A percentile compares a stretch with the other conserved stretches of the same genome.
Evolutionary conservation across 78 protist species (phyloP).

Genomic region (Dictyostelium capitatum): DNA sequence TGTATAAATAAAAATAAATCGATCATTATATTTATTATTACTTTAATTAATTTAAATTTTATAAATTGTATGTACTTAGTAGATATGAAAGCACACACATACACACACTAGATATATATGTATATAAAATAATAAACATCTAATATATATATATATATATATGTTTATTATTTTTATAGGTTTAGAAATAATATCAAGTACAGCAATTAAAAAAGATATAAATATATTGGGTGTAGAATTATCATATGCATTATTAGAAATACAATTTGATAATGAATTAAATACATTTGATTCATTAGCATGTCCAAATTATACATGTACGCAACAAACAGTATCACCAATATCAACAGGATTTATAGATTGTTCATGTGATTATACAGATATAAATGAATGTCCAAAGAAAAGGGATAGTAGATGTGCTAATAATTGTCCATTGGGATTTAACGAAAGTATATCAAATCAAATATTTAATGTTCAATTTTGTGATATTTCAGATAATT

Average conservation of each 20-base stretch:
- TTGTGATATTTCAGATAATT: neutral
- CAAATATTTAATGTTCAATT: neutral
- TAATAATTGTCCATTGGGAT: no score
- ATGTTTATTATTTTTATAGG: neutral
- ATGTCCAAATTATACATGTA: constrained; percentile 54
- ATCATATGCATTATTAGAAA: constrained; percentile 52
- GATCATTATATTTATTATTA: no score
- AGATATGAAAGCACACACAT: no score
- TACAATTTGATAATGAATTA: constrained; percentile 42
- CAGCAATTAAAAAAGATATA: neutral
- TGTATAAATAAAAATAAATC: no score
- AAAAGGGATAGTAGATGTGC: neutral
- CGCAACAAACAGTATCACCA: neutral
- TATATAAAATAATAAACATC: no score
- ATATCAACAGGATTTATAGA: neutral
- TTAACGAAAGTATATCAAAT: neutral
- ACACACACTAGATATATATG: no score
- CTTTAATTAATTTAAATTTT: no score
- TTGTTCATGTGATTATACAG: constrained; percentile 62
- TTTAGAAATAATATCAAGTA: neutral
- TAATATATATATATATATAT: no score
- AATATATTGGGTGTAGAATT: constrained; percentile 36
- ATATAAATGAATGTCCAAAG: constrained; percentile 6
- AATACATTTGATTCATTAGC: neutral
- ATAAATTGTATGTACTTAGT: no score